These are phyloP conservation scores for Durio zibethinus DNA, from an alignment of 345 rosid genomes.

Conservation along the genomic window DNA sequence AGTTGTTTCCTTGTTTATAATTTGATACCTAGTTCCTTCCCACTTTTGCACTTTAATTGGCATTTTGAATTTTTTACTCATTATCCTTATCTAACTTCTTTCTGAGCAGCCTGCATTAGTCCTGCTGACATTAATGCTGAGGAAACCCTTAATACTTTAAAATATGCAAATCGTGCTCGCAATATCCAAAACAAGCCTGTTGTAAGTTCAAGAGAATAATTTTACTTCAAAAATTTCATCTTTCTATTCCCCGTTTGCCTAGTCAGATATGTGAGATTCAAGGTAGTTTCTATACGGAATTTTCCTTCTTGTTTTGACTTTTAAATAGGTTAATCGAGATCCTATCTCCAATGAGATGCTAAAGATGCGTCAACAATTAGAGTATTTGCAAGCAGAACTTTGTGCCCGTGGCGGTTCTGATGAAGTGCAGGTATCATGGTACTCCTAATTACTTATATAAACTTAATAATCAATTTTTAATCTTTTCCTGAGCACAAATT, in stretches of 20 bases:
- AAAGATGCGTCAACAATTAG: slow-evolving; percentile 94
- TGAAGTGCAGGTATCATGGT: slow-evolving; percentile 71
- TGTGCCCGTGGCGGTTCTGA: slow-evolving; percentile 74
- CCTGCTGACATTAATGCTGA: slow-evolving; percentile 99
- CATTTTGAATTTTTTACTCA: neutral
- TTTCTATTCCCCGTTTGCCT: neutral
- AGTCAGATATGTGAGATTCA: neutral
- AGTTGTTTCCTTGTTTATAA: neutral
- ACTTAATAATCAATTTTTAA: neutral
- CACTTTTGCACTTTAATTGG: neutral
- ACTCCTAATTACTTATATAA: neutral
- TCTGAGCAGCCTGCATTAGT: slow-evolving; percentile 82
- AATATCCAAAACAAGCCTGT: slow-evolving; percentile 96
- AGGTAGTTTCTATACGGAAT: neutral
- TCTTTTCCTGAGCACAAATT: neutral
- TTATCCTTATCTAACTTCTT: slow-evolving; percentile 1
- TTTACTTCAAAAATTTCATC: slow-evolving; percentile 5
- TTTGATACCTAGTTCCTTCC: slow-evolving; percentile 2
- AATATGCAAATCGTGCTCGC: slow-evolving; percentile 99
- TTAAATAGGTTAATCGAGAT: slow-evolving; percentile 81
- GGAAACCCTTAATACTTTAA: slow-evolving; percentile 93
- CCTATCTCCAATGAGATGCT: slow-evolving; percentile 96
- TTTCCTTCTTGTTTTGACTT: slow-evolving; percentile 6
- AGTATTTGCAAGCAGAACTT: slow-evolving; percentile 94
- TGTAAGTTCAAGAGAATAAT: slow-evolving; percentile 50